A percentile compares a stretch with the other conserved stretches of the same genome.
Conservation (phyloP, 2,329 filamentous ascomycete genomes). For the Colletotrichum kahawae region DNA sequence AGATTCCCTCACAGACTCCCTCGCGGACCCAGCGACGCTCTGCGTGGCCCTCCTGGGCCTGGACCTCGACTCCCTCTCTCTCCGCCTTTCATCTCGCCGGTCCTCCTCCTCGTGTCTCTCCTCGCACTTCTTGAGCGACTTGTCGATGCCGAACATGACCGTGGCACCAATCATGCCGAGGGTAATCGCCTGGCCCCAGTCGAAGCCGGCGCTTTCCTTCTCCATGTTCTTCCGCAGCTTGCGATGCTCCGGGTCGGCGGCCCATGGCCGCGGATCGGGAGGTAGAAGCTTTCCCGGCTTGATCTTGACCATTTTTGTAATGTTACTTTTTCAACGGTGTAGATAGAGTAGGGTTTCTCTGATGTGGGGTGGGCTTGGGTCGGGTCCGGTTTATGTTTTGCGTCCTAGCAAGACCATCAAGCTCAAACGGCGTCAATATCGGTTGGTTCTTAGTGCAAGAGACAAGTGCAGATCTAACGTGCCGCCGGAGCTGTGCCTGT, state of each 20-base stretch:
- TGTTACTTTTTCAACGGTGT: background rate
- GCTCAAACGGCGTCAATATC: background rate
- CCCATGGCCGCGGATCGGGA: slow-evolving; percentile 38
- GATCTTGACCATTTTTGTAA: slow-evolving; percentile 10
- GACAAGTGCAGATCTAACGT: background rate
- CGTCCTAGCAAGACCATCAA: background rate
- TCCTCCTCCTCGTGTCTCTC: slow-evolving; percentile 20
- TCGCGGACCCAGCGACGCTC: background rate
- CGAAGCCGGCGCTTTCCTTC: slow-evolving; percentile 42
- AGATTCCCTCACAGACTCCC: background rate
- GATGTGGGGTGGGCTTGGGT: background rate
- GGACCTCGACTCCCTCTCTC: background rate
- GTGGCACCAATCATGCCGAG: slow-evolving; percentile 41
- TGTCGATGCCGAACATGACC: slow-evolving; percentile 44
- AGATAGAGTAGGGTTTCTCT: too few species aligned
- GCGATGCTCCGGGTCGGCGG: slow-evolving; percentile 42
- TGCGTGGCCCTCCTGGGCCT: background rate
- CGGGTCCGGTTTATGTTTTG: background rate
- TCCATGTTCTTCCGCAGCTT: slow-evolving; percentile 41
- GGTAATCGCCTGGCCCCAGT: slow-evolving; percentile 43
- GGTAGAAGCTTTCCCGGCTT: slow-evolving; percentile 24
- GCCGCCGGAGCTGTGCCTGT: background rate
- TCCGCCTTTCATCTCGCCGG: slow-evolving; percentile 6
- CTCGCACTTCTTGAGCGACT: slow-evolving; percentile 36
- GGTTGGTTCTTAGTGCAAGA: background rate